Evolutionary conservation across 345 rosid species (phyloP).

Genomic region (Citropsis articulata): DNA sequence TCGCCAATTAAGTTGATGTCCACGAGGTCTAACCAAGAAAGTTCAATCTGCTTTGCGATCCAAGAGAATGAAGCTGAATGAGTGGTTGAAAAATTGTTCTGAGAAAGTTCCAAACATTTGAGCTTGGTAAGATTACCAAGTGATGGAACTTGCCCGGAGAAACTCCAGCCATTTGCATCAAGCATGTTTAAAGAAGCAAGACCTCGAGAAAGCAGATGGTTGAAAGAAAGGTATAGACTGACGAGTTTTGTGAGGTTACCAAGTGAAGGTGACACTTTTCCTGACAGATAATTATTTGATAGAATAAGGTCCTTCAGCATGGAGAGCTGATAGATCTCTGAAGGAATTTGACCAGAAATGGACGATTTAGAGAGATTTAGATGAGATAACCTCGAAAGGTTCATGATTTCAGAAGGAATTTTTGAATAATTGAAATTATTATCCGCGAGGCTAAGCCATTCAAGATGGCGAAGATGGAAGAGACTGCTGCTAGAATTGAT

Average conservation of each 20-base stretch:
- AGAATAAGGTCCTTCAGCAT: constrained; percentile 11
- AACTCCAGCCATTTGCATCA: not conserved
- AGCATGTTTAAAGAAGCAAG: too few species aligned
- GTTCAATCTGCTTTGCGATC: not conserved
- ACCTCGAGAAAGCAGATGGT: not conserved
- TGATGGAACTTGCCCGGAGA: constrained; percentile 9
- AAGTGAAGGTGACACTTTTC: not conserved
- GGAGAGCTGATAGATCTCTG: not conserved
- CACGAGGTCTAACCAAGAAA: not conserved
- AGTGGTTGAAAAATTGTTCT: not conserved
- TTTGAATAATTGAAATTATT: not conserved
- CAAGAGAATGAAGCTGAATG: not conserved
- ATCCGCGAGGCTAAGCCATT: constrained; percentile 2
- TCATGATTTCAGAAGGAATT: not conserved
- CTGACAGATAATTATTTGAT: not conserved
- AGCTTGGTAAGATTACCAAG: not conserved
- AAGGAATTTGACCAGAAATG: not conserved
- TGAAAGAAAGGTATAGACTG: not conserved
- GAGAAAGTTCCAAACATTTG: not conserved
- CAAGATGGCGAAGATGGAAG: constrained; percentile 9
- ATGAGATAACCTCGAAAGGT: not conserved
- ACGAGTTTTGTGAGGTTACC: constrained; percentile 1
- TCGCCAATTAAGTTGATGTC: not conserved
- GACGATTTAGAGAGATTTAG: not conserved
- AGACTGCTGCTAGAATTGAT: constrained; percentile 3